Percentiles rank a stretch among this genome's conserved stretches.
phyloP scores from a whole-genome alignment of 805 yeast genomes.

The Lachancea fermentati region DNA sequence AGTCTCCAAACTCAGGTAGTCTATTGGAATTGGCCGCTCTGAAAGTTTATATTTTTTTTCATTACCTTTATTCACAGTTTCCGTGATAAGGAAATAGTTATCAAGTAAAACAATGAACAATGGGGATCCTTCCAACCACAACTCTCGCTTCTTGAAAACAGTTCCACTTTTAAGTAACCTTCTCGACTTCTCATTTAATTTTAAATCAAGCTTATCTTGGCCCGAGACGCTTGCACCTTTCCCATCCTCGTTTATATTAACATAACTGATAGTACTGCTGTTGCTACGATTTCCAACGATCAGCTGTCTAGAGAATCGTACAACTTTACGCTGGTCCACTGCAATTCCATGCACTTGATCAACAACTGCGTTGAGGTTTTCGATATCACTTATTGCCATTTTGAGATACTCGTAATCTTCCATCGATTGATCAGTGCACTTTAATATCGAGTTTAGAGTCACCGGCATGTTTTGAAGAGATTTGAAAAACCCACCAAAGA shows the following conservation, averaged over 20 bases:
- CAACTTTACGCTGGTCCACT: slow-evolving; percentile 50
- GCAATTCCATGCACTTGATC: slow-evolving; percentile 59
- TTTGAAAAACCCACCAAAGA: slow-evolving; percentile 51
- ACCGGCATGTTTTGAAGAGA: slow-evolving; percentile 55
- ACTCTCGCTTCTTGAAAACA: slow-evolving; percentile 55
- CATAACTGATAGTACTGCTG: slow-evolving; percentile 24
- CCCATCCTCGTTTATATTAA: slow-evolving; percentile 14
- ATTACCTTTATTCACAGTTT: slow-evolving; percentile 41
- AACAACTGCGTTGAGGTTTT: slow-evolving; percentile 49
- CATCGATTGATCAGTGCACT: slow-evolving; percentile 41
- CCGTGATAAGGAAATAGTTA: slow-evolving; percentile 62
- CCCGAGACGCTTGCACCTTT: slow-evolving; percentile 1
- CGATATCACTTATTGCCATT: slow-evolving; percentile 50
- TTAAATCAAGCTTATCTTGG: slow-evolving; percentile 36
- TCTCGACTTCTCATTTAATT: slow-evolving; percentile 49
- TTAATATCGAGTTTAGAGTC: slow-evolving; percentile 53
- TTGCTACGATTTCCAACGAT: slow-evolving; percentile 18
- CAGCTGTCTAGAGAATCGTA: slow-evolving; percentile 40
- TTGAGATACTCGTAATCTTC: slow-evolving; percentile 48
- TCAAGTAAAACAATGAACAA: slow-evolving; percentile 58
- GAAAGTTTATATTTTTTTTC: slow-evolving; percentile 36
- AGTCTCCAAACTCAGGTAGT: slow-evolving; percentile 48
- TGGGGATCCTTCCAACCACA: slow-evolving; percentile 51
- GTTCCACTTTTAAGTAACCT: slow-evolving; percentile 54
- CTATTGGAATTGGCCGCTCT: slow-evolving; percentile 59